A percentile compares a stretch with the other conserved stretches of the same genome.
These are phyloP conservation scores for Mucor indicus DNA, from an alignment of 371 early-diverging fungal genomes.

Conservation along the genomic window DNA sequence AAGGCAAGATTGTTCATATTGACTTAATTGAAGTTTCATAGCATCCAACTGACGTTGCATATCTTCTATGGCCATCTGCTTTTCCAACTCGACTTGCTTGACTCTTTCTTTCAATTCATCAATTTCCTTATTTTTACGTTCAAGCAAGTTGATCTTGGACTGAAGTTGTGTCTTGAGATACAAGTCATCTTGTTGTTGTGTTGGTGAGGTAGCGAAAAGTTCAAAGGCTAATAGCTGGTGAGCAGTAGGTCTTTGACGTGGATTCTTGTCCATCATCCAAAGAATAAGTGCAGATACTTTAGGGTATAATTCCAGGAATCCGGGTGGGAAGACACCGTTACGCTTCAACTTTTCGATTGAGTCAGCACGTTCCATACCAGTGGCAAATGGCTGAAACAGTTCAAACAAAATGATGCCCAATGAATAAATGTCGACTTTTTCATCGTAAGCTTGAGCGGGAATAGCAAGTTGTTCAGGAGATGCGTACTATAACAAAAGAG, in stretches of 20 bases:
- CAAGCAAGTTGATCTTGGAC: constrained; percentile 19
- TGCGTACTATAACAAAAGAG: constrained; percentile 64
- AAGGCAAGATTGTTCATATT: neutral
- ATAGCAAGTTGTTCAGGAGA: constrained; percentile 88
- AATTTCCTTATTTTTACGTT: constrained; percentile 29
- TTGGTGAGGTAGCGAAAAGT: constrained; percentile 35
- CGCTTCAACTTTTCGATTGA: constrained; percentile 60
- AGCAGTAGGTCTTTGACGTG: constrained; percentile 69
- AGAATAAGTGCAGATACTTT: constrained; percentile 62
- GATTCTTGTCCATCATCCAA: constrained; percentile 76
- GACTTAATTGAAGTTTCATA: constrained; percentile 9
- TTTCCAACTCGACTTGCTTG: constrained; percentile 24
- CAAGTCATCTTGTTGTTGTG: constrained; percentile 12
- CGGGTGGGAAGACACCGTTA: constrained; percentile 51
- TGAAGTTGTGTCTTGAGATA: constrained; percentile 18
- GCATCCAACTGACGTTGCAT: constrained; percentile 16
- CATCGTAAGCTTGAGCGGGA: constrained; percentile 54
- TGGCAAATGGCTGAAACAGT: constrained; percentile 62
- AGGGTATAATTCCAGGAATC: constrained; percentile 75
- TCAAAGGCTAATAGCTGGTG: constrained; percentile 72
- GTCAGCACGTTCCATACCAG: constrained; percentile 66
- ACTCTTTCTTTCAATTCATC: constrained; percentile 19
- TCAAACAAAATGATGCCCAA: constrained; percentile 73
- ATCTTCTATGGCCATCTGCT: constrained; percentile 9
- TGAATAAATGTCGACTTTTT: constrained; percentile 70